Percentiles rank a stretch among this genome's conserved stretches.
Conservation (phyloP, 2,329 filamentous ascomycete species). For the Paradendryphiella salina region DNA sequence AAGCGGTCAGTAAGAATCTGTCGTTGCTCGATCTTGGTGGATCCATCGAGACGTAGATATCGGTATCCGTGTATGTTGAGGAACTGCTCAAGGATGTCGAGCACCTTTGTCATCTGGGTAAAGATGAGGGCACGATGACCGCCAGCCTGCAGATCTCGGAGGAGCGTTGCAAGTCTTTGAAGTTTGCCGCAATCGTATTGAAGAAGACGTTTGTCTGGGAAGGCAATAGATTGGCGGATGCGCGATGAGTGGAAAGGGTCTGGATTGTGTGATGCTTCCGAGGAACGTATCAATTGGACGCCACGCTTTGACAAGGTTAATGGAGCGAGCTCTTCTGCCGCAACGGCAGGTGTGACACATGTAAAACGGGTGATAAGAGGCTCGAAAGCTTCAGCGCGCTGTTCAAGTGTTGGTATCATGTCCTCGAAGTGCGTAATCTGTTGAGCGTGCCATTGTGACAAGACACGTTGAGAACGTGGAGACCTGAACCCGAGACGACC, state of each 20-base stretch:
- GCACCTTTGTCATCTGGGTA: slow-evolving; percentile 98
- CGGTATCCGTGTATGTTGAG: slow-evolving; percentile 97
- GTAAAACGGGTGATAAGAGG: slow-evolving; percentile 82
- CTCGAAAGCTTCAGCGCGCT: slow-evolving; percentile 73
- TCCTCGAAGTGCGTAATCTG: slow-evolving; percentile 65
- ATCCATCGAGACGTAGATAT: slow-evolving; percentile 93
- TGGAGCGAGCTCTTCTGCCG: slow-evolving; percentile 74
- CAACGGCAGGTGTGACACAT: slow-evolving; percentile 86
- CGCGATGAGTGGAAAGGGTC: slow-evolving; percentile 95
- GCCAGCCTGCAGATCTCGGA: slow-evolving; percentile 83
- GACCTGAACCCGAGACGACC: slow-evolving; percentile 39
- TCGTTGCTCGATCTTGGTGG: slow-evolving; percentile 92
- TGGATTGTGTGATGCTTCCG: slow-evolving; percentile 58
- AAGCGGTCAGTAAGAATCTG: slow-evolving; percentile 96
- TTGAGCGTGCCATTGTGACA: slow-evolving; percentile 69
- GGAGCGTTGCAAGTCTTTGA: slow-evolving; percentile 81
- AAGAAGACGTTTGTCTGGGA: slow-evolving; percentile 92
- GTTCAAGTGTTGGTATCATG: slow-evolving; percentile 73
- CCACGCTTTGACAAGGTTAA: slow-evolving; percentile 64
- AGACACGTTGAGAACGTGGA: slow-evolving; percentile 31
- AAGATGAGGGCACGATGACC: slow-evolving; percentile 96
- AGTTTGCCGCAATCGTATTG: slow-evolving; percentile 98
- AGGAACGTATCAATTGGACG: slow-evolving; percentile 59
- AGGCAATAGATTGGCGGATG: slow-evolving; percentile 91
- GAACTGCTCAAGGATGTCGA: slow-evolving; percentile 97